Evolutionary conservation across 352 stramenopile genomes (phyloP).

Genomic region (Halophytophthora polymorphica): DNA sequence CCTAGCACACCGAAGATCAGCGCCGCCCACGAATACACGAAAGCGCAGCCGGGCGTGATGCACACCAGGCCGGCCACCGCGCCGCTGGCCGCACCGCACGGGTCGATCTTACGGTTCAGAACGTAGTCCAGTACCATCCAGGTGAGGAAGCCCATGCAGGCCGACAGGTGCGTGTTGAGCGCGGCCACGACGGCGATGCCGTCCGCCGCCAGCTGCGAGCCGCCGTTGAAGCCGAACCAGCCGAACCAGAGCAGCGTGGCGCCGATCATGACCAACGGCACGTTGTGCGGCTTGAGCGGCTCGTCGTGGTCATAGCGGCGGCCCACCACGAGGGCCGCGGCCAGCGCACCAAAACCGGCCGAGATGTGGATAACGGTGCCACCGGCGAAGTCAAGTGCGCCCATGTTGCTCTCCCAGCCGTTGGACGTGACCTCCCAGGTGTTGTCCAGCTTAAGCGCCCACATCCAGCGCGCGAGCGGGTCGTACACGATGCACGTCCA

Average conservation of each 20-base stretch:
- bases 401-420: slow-evolving; percentile 72
- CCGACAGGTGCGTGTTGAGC: slow-evolving; percentile 73
- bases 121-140: slow-evolving; percentile 63
- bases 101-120: slow-evolving; percentile 53
- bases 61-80: slow-evolving; percentile 60
- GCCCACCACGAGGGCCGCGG: slow-evolving; percentile 65
- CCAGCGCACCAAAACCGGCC: slow-evolving; percentile 72
- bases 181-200: slow-evolving; percentile 60
- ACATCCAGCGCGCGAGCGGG: slow-evolving; percentile 83
- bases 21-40: slow-evolving; percentile 64
- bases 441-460: slow-evolving; percentile 59
- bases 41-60: slow-evolving; percentile 72
- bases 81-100: slow-evolving; percentile 56
- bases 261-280: slow-evolving; percentile 83
- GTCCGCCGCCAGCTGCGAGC: slow-evolving; percentile 56
- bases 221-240: slow-evolving; percentile 87
- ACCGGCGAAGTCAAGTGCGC: slow-evolving; percentile 76
- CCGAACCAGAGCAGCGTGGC: slow-evolving; percentile 76
- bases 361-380: slow-evolving; percentile 87
- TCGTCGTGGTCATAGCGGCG: slow-evolving; percentile 73
- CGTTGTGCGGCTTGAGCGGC: slow-evolving; percentile 76
- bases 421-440: slow-evolving; percentile 37
- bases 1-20: slow-evolving; percentile 71
- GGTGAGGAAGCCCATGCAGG: slow-evolving; percentile 58
- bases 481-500: slow-evolving; percentile 86